Base-by-base conservation (phyloP, 164 flowering plant genomes). In the Echeveria elegans region DNA sequence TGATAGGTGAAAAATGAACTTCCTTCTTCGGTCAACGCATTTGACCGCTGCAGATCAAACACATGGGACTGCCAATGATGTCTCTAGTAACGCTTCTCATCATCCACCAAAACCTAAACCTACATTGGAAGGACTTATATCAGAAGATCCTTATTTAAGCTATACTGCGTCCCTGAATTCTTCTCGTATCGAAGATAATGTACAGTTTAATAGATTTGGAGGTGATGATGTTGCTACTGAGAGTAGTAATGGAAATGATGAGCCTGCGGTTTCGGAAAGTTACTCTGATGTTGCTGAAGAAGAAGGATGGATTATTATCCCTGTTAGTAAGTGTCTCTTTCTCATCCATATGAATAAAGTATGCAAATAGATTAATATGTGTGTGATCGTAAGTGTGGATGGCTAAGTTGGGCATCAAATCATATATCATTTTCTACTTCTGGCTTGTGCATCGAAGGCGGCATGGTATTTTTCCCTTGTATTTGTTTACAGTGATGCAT, bases 231-330 rank as follows among this genome's bases (percentile, higher is more conserved):
- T 66, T 41, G 70, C 67, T 26, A 53, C 2, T 71, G 76, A 60
- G 11, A 78, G 65, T 70, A 48, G 75, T 31, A 76, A 50, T 71
- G 59, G 65, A 53, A 81, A 75, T 60, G 76, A 68, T 58, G 74
- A 68, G 47, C 43, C 77, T 63, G 58, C 75, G 52, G 38, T 72
- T 15, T 60, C 48, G 12, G 81, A 73, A 41, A 82, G 77, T 66
- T 85, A 85, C 75, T 67, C 64, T 4, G 85, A 89, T 78, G 97
- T 94, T 68, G 73, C 84, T 59, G 89, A 83, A 70, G 87, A 84
- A 67, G 87, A 86, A 81, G 98, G 98, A 74, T 88, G 88, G 87
- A 89, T 94, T 34, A 74, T 80, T 52, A 89, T 94, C 71, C 97
- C 96, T 67, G 70, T 63, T 69, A 80, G 98, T 94, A 89, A 16